Evolutionary conservation across 192 early-diverging fungal species (phyloP).

Genomic region (Coemansia furcata): DNA sequence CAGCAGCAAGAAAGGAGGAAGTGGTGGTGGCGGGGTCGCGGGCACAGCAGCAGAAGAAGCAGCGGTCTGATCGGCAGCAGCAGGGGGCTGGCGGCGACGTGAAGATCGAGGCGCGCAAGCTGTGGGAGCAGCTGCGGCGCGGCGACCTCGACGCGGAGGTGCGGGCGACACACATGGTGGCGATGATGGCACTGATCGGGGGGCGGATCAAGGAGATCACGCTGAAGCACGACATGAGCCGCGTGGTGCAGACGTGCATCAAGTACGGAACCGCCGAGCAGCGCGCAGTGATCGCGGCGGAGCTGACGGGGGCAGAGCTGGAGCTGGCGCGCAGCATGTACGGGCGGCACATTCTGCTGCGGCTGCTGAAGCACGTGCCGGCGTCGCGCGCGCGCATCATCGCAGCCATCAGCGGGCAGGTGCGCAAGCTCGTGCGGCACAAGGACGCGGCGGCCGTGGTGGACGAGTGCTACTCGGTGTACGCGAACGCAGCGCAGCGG

Average conservation of each 20-base stretch:
- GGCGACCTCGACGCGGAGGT: constrained; percentile 65
- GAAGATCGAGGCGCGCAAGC: constrained; percentile 68
- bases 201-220: constrained; percentile 85
- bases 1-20: background rate
- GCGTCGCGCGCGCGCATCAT: constrained; percentile 70
- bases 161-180: constrained; percentile 63
- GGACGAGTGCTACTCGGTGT: constrained; percentile 81
- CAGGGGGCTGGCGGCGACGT: constrained; percentile 64
- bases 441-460: constrained; percentile 83
- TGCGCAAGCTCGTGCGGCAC: constrained; percentile 83
- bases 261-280: constrained; percentile 83
- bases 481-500: constrained; percentile 73
- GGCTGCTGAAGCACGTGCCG: constrained; percentile 81
- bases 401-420: constrained; percentile 73
- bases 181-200: constrained; percentile 77
- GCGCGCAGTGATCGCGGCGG: constrained; percentile 72
- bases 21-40: constrained; percentile 23
- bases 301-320: constrained; percentile 74
- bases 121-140: constrained; percentile 85
- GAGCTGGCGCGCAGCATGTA: constrained; percentile 76
- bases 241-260: constrained; percentile 87
- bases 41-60: constrained; percentile 54
- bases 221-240: constrained; percentile 94
- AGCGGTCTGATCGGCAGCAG: constrained; percentile 32
- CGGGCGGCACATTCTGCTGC: constrained; percentile 85